Evolutionary conservation across 495 filamentous ascomycete genomes (phyloP).

Genomic region (Podospora bellae-mahoneyi): DNA sequence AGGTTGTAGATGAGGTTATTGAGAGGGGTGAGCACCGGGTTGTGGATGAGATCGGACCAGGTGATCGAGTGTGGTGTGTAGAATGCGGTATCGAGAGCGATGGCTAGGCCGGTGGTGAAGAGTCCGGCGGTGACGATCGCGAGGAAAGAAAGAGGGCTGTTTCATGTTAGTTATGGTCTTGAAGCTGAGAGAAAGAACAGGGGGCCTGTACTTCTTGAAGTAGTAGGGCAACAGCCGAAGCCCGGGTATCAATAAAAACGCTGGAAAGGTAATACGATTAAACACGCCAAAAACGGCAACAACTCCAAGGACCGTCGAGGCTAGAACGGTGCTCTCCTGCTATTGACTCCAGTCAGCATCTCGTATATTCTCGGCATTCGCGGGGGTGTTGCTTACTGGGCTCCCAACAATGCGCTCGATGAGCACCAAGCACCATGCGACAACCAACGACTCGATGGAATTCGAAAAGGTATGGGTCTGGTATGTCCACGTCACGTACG

Average conservation of each 20-base stretch:
- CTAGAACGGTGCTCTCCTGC: conserved; percentile 70
- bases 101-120: conserved; percentile 63
- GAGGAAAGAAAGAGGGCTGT: conserved; percentile 66
- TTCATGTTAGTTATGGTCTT: conserved; percentile 24
- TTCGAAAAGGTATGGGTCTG: conserved; percentile 99
- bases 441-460: conserved; percentile 86
- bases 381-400: conserved; percentile 52
- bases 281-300: conserved; percentile 82
- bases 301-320: conserved; percentile 72
- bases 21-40: conserved; percentile 78
- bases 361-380: neutral
- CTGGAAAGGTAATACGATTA: conserved; percentile 95
- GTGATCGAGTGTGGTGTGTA: conserved; percentile 60
- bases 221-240: conserved; percentile 83
- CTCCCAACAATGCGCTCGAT: conserved; percentile 76
- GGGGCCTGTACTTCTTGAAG: conserved; percentile 61
- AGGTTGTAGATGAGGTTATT: conserved; percentile 93
- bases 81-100: conserved; percentile 78
- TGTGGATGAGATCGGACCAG: conserved; percentile 51
- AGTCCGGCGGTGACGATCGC: conserved; percentile 57
- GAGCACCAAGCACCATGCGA: conserved; percentile 87
- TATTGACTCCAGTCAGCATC: conserved; percentile 25
- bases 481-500: conserved; percentile 98
- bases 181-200: neutral
- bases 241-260: conserved; percentile 77